Base-by-base conservation (phyloP, 257 asterid genomes). In the Gentiana macrophylla region DNA sequence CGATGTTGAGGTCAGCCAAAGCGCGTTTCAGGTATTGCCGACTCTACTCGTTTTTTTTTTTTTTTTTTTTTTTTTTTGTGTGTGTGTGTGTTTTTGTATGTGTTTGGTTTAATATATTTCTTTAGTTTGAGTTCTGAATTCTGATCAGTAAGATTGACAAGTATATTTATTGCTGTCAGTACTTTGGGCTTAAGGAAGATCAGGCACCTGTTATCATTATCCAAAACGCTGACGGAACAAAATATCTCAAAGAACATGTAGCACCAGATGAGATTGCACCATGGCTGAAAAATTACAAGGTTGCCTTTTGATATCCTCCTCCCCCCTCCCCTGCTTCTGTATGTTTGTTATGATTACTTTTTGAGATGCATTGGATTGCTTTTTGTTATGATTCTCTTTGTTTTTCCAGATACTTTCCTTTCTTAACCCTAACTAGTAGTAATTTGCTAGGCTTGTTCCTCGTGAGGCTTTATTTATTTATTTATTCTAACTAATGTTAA, bases 221-320 rank as follows among this genome's bases (percentile, higher is more conserved):
- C 32, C 84, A 80, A 67, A 74, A 60, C 33, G 24, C 48, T 35
- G 77, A 74, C 37, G 81, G 81, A 24, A 52, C 70, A 53, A 86
- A 86, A 66, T 86, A 74, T 74, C 56, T 86, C 48, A 75, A 72
- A 36, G 6, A 84, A 49, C 74, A 79, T 64, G 51, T 83, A 4
- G 77, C 72, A 68, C 81, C 95, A 33, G 82, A 73, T 50, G 78
- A 72, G 55, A 64, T 86, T 58, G 84, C 77, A 37, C 52, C 76
- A n/a, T 81, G 90, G 88, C 47, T 86, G 59, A 75, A 79, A 59
- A 84, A 80, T 49, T 83, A 71, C 65, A 12, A 32, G 94, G 95
- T 86, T 61, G n/a, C 13, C 49, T 35, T 5, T 35, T 47, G n/a
- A 10, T 2, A 9, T 4, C 1, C 12, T 9, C 24, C 33, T 33